Evolutionary conservation across 768 basidiomycete species (phyloP), one percentile per base, ranked within the genome.

Genomic region (Gautieria morchelliformis): DNA sequence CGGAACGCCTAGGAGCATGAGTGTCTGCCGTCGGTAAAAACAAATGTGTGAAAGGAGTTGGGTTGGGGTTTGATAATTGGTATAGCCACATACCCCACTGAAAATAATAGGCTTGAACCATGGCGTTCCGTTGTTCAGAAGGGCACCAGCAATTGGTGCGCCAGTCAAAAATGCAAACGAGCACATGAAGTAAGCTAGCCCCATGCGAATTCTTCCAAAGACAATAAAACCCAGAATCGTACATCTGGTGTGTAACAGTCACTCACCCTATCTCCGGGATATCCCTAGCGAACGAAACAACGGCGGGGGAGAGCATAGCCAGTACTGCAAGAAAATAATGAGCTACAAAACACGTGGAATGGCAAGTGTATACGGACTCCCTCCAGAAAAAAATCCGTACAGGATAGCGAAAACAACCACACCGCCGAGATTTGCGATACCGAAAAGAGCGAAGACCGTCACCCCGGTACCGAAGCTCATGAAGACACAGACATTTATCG

Each of bases 21-120:
- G n/a, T n/a, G n/a, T n/a, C n/a, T n/a, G n/a, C n/a, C n/a, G n/a
- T n/a, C n/a, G n/a, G n/a, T n/a, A n/a, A n/a, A n/a, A n/a, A n/a
- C n/a, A n/a, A n/a, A n/a, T n/a, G n/a, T n/a, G n/a, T n/a, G n/a
- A n/a, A n/a, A n/a, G n/a, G n/a, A n/a, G n/a, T n/a, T n/a, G n/a
- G n/a, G n/a, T n/a, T n/a, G n/a, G n/a, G n/a, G n/a, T n/a, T n/a
- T n/a, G n/a, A n/a, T n/a, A n/a, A n/a, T n/a, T n/a, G n/a, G n/a
- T n/a, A n/a, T n/a, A 56, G 5, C 22, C 15, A 59, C 60, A 9
- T 30, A 74, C 69, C 58, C 79, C 81, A 30, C 76, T 71, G 62
- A 82, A 85, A 9, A 82, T 55, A 11, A 76, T 76, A 1, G 80
- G 78, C 35, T 77, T 71, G 78, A 80, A 82, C 83, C 83, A 85